A percentile compares a stretch with the other conserved stretches of the same genome.
Evolutionary conservation across 306 rosid species (phyloP).

Genomic region (Citrullus amarus): DNA sequence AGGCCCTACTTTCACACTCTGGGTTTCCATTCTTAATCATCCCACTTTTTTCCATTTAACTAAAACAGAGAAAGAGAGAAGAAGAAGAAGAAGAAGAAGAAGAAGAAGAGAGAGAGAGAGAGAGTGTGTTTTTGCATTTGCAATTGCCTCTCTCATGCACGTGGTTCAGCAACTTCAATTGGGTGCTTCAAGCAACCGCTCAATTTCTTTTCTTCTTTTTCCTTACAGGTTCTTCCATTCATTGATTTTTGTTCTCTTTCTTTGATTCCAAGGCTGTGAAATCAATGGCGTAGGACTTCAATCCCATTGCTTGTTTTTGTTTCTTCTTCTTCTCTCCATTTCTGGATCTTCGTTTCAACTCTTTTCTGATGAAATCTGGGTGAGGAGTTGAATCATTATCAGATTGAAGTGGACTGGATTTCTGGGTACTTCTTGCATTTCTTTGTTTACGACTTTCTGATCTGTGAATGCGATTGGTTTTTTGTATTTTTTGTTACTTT

Average conservation of each 20-base stretch:
- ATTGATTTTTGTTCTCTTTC: conserved; percentile 48
- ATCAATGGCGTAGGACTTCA: background rate
- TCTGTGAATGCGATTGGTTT: background rate
- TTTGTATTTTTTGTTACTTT: background rate
- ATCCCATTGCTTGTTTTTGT: conserved; percentile 8
- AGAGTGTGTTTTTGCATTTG: background rate
- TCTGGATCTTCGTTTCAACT: conserved; percentile 28
- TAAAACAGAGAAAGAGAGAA: background rate
- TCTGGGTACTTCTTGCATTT: conserved; percentile 20
- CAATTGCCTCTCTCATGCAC: conserved; percentile 37
- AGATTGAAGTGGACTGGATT: conserved; percentile 1
- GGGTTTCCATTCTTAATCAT: conserved; percentile 1
- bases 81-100: conserved; percentile 2
- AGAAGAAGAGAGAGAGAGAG: background rate
- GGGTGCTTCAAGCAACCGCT: conserved; percentile 16
- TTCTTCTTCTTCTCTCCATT: too few species aligned
- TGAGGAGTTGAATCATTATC: background rate
- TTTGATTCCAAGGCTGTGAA: background rate
- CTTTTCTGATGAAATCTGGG: conserved; percentile 12
- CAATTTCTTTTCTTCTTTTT: conserved; percentile 25
- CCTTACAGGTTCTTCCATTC: conserved; percentile 19
- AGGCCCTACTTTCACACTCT: conserved; percentile 31
- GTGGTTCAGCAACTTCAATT: conserved; percentile 46
- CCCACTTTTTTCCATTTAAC: background rate
- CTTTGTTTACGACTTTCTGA: background rate